Evolutionary conservation across 768 basidiomycete genomes (phyloP).

Genomic region (Suillus cothurnatus): DNA sequence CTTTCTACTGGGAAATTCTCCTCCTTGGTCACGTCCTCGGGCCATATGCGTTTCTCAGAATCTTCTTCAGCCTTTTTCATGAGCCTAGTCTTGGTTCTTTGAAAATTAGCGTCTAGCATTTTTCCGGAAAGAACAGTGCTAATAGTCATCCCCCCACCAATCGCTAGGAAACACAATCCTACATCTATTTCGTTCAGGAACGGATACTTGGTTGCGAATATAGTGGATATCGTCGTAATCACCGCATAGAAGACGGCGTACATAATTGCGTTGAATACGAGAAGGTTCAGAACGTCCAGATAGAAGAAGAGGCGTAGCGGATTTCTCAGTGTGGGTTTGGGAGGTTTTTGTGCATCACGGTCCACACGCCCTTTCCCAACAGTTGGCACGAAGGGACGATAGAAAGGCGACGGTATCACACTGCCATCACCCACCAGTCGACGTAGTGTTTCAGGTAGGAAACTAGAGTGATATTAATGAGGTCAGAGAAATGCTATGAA

Average conservation of each 20-base stretch:
- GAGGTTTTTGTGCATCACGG: conserved; percentile 4
- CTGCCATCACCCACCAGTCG: conserved; percentile 33
- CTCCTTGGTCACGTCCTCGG: conserved; percentile 29
- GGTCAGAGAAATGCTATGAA: conserved; percentile 22
- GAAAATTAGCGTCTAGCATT: conserved; percentile 70
- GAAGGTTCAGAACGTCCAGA: conserved; percentile 40
- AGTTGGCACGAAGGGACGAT: conserved; percentile 30
- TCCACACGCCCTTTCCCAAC: conserved; percentile 26
- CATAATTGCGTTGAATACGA: conserved; percentile 55
- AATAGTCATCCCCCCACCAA: conserved; percentile 70
- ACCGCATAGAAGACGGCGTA: conserved; percentile 54
- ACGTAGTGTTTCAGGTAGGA: conserved; percentile 25
- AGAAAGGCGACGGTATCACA: conserved; percentile 24
- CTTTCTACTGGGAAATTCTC: conserved; percentile 61
- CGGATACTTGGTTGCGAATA: conserved; percentile 53
- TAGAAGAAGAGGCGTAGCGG: conserved; percentile 40
- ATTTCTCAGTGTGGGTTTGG: conserved; percentile 35
- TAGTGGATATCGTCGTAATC: conserved; percentile 47
- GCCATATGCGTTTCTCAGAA: conserved; percentile 20
- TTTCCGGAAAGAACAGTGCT: conserved; percentile 63
- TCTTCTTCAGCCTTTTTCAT: conserved; percentile 17
- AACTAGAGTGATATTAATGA: conserved; percentile 33
- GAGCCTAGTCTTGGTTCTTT: conserved; percentile 32
- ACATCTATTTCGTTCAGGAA: conserved; percentile 50
- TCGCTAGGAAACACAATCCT: conserved; percentile 77